Conservation (phyloP, 2,329 filamentous ascomycete species). For the Hypoxylon sp. region DNA sequence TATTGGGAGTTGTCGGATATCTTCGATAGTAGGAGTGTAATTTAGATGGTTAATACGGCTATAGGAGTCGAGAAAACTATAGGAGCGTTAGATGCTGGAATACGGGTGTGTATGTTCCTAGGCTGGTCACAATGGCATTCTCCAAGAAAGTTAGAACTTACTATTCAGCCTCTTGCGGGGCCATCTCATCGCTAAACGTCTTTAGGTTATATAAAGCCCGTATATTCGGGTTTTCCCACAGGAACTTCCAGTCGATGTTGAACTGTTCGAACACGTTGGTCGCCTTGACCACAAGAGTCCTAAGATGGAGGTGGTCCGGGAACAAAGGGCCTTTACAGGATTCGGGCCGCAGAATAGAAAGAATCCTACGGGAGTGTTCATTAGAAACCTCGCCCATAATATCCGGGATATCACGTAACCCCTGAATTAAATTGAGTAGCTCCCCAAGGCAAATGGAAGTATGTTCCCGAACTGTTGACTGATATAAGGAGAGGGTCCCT, state of each 20-base stretch:
- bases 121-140: neutral
- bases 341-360: neutral
- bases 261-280: neutral
- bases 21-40: neutral
- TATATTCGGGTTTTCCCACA: neutral
- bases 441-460: neutral
- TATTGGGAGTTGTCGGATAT: neutral
- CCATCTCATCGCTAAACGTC: neutral
- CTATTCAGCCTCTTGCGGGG: constrained; percentile 1
- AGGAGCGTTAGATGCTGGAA: neutral
- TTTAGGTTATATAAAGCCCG: neutral
- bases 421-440: neutral
- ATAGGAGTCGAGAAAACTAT: neutral
- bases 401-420: neutral
- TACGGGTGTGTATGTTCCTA: neutral
- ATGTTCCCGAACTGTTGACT: neutral
- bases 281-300: neutral
- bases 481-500: neutral
- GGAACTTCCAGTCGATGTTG: neutral
- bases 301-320: neutral
- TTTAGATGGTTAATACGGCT: neutral
- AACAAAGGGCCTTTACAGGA: neutral
- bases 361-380: neutral
- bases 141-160: neutral
- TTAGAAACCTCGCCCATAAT: neutral